Base-by-base conservation (phyloP, 1,139 yeast genomes). In the Pichia cactophila region DNA sequence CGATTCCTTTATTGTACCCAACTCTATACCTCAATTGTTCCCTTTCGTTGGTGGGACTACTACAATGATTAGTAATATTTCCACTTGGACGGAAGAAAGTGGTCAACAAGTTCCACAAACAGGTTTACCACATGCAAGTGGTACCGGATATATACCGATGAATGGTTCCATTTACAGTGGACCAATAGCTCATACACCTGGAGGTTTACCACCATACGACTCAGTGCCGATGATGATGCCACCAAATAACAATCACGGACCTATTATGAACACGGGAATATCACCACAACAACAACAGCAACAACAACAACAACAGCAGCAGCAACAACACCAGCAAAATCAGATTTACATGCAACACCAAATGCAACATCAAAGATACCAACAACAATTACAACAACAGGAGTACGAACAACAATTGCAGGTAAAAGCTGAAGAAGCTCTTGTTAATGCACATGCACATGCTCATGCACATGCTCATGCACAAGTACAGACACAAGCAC, bases 11-110 rank as follows among this genome's bases (percentile, higher is more conserved):
- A 43, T 45, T 37, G 46, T 50, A 44, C 56, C 53, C 12, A 60
- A 53, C 26, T 44, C 50, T 37, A 55, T 60, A 11, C 64, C 62
- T 23, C 74, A 72, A 48, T 57, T 61, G 50, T 65, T 67, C 39
- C 72, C 77, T 10, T 72, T 70, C 61, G 77, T 69, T 57, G 80
- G 72, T 44, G 73, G 78, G 53, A 77, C 79, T 28, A 79, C 77
- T 46, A 75, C 74, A 43, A 78, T 80, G 84, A 80, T 80, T 54
- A 78, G 72, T 58, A 78, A 78, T 57, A 80, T 80, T 48, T 77
- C 83, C 0, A 73, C 74, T 0, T 79, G 84, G 83, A 78, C 83
- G 0, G 74, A 72, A n/a, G 72, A 69, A 49, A 63, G 67, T 39
- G 71, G 71, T 10, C 69, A 66, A 48, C 68, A 64, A 50, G 60